phyloP scores from a whole-genome alignment of 805 yeast genomes.

The Lachancea cidri region DNA sequence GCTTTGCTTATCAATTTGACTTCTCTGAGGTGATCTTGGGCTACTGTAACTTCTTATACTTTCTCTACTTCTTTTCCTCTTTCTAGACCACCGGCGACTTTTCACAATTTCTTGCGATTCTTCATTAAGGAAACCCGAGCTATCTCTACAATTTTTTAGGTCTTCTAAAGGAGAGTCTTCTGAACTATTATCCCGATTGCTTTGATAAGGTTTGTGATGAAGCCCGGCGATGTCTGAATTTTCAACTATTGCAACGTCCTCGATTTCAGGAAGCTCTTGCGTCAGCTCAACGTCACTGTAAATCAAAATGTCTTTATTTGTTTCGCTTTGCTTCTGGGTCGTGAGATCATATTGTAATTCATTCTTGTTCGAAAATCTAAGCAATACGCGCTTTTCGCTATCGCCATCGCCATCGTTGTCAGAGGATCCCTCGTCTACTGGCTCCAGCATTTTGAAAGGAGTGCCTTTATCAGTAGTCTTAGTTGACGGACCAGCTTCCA shows the following conservation, averaged over 20 bases:
- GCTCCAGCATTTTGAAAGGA: neutral
- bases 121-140: constrained; percentile 4
- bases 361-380: constrained; percentile 7
- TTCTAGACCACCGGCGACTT: constrained; percentile 10
- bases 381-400: constrained; percentile 5
- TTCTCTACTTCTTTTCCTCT: constrained; percentile 2
- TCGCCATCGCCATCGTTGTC: neutral
- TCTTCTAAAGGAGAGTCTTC: neutral
- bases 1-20: no score
- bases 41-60: no score
- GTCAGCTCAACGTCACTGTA: constrained; percentile 26
- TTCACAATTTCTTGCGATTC: constrained; percentile 20
- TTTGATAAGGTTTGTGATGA: neutral
- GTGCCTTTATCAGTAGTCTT: neutral
- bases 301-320: constrained; percentile 8
- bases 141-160: neutral
- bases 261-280: constrained; percentile 30
- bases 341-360: neutral
- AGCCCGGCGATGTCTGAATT: neutral
- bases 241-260: constrained; percentile 9
- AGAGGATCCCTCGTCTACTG: neutral
- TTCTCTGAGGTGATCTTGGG: no score
- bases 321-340: constrained; percentile 2
- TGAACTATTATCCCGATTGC: neutral
- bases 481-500: no score